Conservation (phyloP, 2,329 filamentous ascomycete species). For the Ambrosiella cleistominuta region DNA sequence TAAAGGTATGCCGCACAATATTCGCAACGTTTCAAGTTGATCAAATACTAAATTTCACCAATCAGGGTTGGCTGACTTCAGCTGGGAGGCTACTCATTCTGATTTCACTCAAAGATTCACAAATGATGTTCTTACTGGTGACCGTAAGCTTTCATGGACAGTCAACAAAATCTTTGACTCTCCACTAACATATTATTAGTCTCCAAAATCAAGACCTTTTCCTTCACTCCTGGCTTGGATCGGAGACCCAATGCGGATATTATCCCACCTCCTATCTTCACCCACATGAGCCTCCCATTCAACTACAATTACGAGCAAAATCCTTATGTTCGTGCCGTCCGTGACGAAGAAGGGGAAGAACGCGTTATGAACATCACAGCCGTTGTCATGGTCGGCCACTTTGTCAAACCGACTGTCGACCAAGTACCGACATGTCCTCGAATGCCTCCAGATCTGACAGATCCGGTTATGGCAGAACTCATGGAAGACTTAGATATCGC, state of each 20-base stretch:
- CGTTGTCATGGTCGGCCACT: slow-evolving; percentile 41
- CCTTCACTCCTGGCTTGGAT: slow-evolving; percentile 45
- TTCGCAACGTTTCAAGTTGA: not conserved
- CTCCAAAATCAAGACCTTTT: slow-evolving; percentile 40
- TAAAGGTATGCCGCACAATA: slow-evolving; percentile 33
- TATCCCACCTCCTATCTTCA: slow-evolving; percentile 63
- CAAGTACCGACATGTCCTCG: slow-evolving; percentile 45
- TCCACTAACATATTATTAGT: slow-evolving; percentile 22
- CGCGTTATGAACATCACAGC: slow-evolving; percentile 39
- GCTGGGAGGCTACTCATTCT: slow-evolving; percentile 53
- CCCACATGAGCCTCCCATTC: slow-evolving; percentile 56
- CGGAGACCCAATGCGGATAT: slow-evolving; percentile 46
- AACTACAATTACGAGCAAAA: slow-evolving; percentile 77
- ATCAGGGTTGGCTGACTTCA: slow-evolving; percentile 65
- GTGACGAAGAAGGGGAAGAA: slow-evolving; percentile 34
- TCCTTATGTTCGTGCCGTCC: slow-evolving; percentile 48
- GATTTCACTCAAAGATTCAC: slow-evolving; percentile 54
- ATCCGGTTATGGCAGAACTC: slow-evolving; percentile 43
- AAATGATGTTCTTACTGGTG: slow-evolving; percentile 51
- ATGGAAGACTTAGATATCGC: slow-evolving; percentile 46
- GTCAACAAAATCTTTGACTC: not conserved
- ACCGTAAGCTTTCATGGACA: slow-evolving; percentile 33
- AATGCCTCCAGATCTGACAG: slow-evolving; percentile 38
- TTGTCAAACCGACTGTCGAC: slow-evolving; percentile 42
- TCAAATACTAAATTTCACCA: slow-evolving; percentile 16